phyloP scores from a whole-genome alignment of 352 stramenopile species.

The Plasmopara halstedii region DNA sequence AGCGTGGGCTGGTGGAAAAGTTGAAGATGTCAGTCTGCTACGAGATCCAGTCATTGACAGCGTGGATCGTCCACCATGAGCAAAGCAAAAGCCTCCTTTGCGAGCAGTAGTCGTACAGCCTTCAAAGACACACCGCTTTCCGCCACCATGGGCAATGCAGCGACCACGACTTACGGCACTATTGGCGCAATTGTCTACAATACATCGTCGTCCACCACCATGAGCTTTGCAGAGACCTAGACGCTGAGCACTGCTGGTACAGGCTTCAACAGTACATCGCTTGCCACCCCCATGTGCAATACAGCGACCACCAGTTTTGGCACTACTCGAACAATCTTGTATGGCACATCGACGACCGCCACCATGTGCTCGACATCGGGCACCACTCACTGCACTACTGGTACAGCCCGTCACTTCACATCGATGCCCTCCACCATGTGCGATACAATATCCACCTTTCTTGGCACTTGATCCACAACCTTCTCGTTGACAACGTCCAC shows the following conservation, averaged over 20 bases:
- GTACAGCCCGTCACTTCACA: conserved; percentile 65
- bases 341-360: conserved; percentile 70
- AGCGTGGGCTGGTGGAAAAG: conserved; percentile 4
- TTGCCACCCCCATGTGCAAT: conserved; percentile 81
- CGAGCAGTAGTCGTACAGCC: conserved; percentile 72
- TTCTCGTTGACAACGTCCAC: conserved; percentile 63
- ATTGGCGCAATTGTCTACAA: conserved; percentile 51
- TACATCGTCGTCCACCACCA: conserved; percentile 72
- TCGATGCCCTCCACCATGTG: conserved; percentile 74
- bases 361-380: conserved; percentile 76
- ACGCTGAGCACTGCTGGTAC: conserved; percentile 69
- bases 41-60: conserved; percentile 7
- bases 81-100: conserved; percentile 78
- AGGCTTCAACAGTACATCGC: conserved; percentile 62
- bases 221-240: conserved; percentile 82
- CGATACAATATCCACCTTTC: conserved; percentile 80
- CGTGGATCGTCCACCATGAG: conserved; percentile 48
- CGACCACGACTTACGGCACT: conserved; percentile 77
- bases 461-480: conserved; percentile 75
- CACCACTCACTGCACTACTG: conserved; percentile 69
- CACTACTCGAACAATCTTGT: conserved; percentile 63
- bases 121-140: conserved; percentile 68
- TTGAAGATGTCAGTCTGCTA: conserved; percentile 6
- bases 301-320: conserved; percentile 76
- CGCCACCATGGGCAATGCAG: conserved; percentile 78